Evolutionary conservation across 345 rosid genomes (phyloP).

Genomic region (Lepidium sativum): DNA sequence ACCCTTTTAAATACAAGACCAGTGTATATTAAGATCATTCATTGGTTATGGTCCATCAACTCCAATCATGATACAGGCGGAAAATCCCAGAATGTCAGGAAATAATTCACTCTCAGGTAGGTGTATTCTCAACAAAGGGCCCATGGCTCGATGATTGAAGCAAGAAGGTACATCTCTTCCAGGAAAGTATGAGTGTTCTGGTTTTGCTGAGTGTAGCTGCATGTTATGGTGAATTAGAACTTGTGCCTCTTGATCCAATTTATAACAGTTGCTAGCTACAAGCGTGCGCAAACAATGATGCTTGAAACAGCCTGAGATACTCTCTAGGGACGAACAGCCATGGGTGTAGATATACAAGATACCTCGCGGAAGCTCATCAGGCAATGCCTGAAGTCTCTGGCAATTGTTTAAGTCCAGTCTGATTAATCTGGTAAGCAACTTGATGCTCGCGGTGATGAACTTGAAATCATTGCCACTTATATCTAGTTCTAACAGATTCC

Average conservation of each 20-base stretch:
- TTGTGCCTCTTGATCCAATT: slow-evolving; percentile 17
- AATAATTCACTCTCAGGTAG: slow-evolving; percentile 5
- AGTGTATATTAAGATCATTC: too few species aligned
- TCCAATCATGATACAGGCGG: slow-evolving; percentile 19
- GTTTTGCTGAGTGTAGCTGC: slow-evolving; percentile 12
- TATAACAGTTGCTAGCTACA: slow-evolving; percentile 26
- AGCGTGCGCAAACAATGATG: slow-evolving; percentile 5
- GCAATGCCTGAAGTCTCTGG: slow-evolving; percentile 24
- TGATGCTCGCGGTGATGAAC: slow-evolving; percentile 24
- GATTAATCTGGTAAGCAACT: slow-evolving; percentile 13
- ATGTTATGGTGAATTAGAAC: slow-evolving; percentile 19
- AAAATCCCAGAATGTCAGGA: slow-evolving; percentile 19
- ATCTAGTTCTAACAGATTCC: slow-evolving; percentile 10
- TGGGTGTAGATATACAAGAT: neutral
- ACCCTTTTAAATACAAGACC: too few species aligned
- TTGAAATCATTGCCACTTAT: slow-evolving; percentile 26
- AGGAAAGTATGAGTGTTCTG: slow-evolving; percentile 21
- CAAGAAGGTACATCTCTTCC: slow-evolving; percentile 20
- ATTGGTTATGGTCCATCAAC: slow-evolving; percentile 8
- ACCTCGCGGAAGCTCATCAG: slow-evolving; percentile 26
- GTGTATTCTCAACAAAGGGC: slow-evolving; percentile 13
- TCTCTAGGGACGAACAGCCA: slow-evolving; percentile 20
- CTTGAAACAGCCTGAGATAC: slow-evolving; percentile 21
- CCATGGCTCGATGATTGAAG: slow-evolving; percentile 10
- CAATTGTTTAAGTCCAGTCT: slow-evolving; percentile 18